Evolutionary conservation across 768 basidiomycete species (phyloP).

Genomic region (Termitomyces sp.): DNA sequence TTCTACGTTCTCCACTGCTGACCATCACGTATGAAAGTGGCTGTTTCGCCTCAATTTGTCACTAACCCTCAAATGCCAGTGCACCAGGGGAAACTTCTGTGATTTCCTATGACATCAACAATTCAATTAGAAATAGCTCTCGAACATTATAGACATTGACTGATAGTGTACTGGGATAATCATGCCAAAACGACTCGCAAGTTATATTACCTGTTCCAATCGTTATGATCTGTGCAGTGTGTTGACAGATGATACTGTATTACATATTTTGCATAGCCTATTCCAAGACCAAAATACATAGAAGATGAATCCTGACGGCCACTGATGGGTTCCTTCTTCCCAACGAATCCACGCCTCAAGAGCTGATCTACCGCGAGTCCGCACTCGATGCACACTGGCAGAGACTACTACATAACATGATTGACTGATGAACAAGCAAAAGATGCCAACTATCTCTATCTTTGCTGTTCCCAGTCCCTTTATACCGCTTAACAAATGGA

Average conservation of each 20-base stretch:
- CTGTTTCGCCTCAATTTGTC: too few species aligned
- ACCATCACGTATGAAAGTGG: too few species aligned
- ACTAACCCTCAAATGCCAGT: too few species aligned
- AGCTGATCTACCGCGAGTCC: not conserved
- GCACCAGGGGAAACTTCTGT: not conserved
- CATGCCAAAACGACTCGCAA: not conserved
- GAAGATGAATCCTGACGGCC: not conserved
- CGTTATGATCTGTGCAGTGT: not conserved
- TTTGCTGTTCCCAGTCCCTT: not conserved
- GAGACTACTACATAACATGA: not conserved
- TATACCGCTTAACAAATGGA: not conserved
- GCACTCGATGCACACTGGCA: too few species aligned
- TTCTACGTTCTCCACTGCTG: too few species aligned
- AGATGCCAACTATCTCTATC: not conserved
- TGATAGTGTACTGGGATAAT: not conserved
- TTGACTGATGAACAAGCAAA: conserved; percentile 4
- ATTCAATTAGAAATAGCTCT: not conserved
- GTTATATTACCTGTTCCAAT: too few species aligned
- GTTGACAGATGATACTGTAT: not conserved
- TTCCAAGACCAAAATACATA: not conserved
- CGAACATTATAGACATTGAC: not conserved
- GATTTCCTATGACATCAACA: not conserved
- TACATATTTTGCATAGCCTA: not conserved
- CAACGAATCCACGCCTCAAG: not conserved
- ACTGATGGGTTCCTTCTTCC: not conserved